Base-by-base conservation (phyloP, 495 filamentous ascomycete genomes). In the Xylaria telfairii region DNA sequence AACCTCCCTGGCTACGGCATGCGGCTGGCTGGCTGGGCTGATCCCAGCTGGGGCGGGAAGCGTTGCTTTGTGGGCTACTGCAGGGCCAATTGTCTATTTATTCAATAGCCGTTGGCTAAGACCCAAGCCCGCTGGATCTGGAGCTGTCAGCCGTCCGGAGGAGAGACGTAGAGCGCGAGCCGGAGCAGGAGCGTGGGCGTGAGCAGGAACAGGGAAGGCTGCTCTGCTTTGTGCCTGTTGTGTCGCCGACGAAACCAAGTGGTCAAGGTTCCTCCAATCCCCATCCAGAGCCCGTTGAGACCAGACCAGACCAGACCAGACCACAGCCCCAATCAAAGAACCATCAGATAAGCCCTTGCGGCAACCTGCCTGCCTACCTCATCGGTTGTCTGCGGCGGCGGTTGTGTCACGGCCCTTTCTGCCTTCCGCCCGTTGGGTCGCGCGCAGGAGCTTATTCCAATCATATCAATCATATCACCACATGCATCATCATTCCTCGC, bases 181-280 rank as follows among this genome's bases (percentile, higher is more conserved):
- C 13, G 59, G 34, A 41, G 5, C 15, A 28, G 28, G 53, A 69
- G 42, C 30, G 34, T 8, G 57, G 41, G 47, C 49, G 21, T 15
- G 39, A 54, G 37, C 42, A 60, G 37, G 51, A 63, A 61, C 37
- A 47, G 42, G 56, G 68, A 61, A 61, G 57, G 61, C 32, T 68
- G 66, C 66, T 67, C n/a, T n/a, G n/a, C n/a, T n/a, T n/a, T n/a
- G n/a, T n/a, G n/a, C n/a, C n/a, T 75, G 49, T 44, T n/a, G 71
- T 68, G 73, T 46, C 67, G 67, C 41, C 59, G 37, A 34, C 64
- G 53, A 69, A 71, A 77, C 51, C 76, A 77, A 75, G 70, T 77
- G 76, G 76, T 72, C 68, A 70, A 73, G 70, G 68, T 72, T 71
- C 70, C 57, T 70, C 72, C 76, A 75, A 78, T 78, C 70, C 67